Evolutionary conservation across 1,139 yeast genomes (phyloP), one percentile per base, ranked within the genome.

Genomic region (Suhomyces choctaworum): DNA sequence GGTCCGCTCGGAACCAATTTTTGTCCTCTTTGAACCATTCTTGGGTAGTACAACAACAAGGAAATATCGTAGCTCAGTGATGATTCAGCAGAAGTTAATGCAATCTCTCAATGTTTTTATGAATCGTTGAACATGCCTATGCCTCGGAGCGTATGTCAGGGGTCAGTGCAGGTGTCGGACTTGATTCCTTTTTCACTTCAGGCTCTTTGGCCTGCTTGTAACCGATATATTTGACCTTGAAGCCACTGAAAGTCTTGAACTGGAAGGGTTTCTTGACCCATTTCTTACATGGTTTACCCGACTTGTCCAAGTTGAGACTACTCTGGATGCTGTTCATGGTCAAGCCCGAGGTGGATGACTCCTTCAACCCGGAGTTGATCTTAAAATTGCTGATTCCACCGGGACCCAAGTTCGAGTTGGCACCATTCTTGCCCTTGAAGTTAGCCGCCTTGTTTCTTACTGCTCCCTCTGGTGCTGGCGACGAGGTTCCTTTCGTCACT

Each of bases 231-330:
- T 62, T 57, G 34, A 74, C 71, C 42, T 67, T 67, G 49, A 48
- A 48, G 9, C 86, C 84, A 9, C 82, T 78, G 48, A 80, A 79
- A n/a, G 80, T 72, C 53, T 74, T 76, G 45, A 80, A 67, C 31
- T 61, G 58, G 7, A 56, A 47, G 1, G 74, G 70, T 35, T 63
- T 60, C 48, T 76, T 76, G 7, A 49, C 54, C 85, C 86, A 80
- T 46, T 62, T 67, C 37, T 73, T 65, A 24, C 68, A 65, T 15
- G 77, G 75, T 35, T 60, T 66, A 2, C 81, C 80, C 7, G 73
- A 56, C 41, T 70, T 70, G 45, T 77, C 82, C 40, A 71, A 75
- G 14, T 58, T 44, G 36, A 58, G 57, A 14, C 43, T 49, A 2
- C 57, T 57, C 33, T 56, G 58, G 12, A 61, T 56, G 34, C 61